Percentiles rank a stretch among this genome's conserved stretches.
These are phyloP conservation scores for Begonia loranthoides DNA, from an alignment of 306 rosid species.

Conservation along the genomic window DNA sequence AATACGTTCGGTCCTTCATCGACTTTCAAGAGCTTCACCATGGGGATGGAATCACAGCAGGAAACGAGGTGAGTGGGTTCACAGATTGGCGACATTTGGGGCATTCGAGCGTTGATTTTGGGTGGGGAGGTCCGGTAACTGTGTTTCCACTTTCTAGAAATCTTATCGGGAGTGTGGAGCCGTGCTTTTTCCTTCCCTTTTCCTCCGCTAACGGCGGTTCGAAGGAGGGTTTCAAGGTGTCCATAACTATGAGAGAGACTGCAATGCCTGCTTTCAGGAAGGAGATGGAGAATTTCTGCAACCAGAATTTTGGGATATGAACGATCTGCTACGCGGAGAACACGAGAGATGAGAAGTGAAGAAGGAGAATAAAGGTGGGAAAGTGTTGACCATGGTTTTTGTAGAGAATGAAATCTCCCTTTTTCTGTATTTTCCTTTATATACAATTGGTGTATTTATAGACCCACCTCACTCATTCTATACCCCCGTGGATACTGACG, in stretches of 20 bases:
- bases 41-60: conserved; percentile 53
- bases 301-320: conserved; percentile 11
- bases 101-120: conserved; percentile 79
- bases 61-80: conserved; percentile 67
- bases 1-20: conserved; percentile 56
- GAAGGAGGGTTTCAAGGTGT: conserved; percentile 55
- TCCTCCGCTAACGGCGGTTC: conserved; percentile 13
- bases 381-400: too few relatives aligned
- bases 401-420: too few relatives aligned
- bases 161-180: conserved; percentile 74
- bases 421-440: too few relatives aligned
- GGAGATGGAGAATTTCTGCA: conserved; percentile 37
- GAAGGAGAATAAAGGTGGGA: too few relatives aligned
- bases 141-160: conserved; percentile 57
- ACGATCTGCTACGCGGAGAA: too few relatives aligned
- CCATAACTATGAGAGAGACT: conserved; percentile 30
- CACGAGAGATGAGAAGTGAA: too few relatives aligned
- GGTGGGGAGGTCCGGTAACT: conserved; percentile 89
- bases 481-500: too few relatives aligned
- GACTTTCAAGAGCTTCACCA: conserved; percentile 55
- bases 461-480: too few relatives aligned
- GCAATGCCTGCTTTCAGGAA: conserved; percentile 45
- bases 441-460: too few relatives aligned
- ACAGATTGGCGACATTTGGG: conserved; percentile 88
- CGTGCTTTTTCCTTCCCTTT: conserved; percentile 70